Base-by-base conservation (phyloP, 1,284 basidiomycete genomes). In the Sparassis latifolia region DNA sequence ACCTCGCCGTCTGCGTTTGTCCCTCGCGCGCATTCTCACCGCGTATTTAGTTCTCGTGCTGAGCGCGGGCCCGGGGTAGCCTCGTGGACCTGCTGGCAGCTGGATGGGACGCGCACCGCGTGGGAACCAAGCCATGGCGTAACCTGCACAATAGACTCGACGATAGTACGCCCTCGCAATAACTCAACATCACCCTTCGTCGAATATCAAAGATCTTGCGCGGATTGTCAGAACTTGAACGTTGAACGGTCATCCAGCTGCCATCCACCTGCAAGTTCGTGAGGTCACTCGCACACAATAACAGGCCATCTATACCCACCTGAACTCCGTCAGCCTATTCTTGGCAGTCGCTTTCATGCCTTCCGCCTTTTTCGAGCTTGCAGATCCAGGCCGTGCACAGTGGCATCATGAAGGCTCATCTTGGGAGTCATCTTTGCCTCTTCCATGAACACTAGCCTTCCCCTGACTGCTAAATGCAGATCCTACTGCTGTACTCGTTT, bases 321-420 rank as follows among this genome's bases (percentile, higher is more conserved):
- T 63, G 58, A 59, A 65, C 51, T 55, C 61, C 41, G 59, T 63
- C 45, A 67, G 60, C 54, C 60, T 64, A 53, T 54, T 55, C 55
- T 51, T 59, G 54, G 50, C 53, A 45, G 52, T 50, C 42, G 51
- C 52, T 41, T 41, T 46, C 42, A 52, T 52, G 33, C 49, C 55
- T 42, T 54, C 55, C 41, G 46, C 49, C 37, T 52, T 35, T 47
- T 55, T 56, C 48, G 55, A 53, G 39, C 47, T 52, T 48, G 52
- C 48, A 27, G 54, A 40, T 37, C 54, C 59, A 57, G 61, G 37
- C 55, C 60, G 58, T 53, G 51, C 48, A 45, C 38, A 38, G 44
- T 51, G 32, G 48, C 45, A 52, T 51, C 52, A 38, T 33, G 49
- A 45, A 48, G 35, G 33, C 52, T 44, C 2, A 40, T 49, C 47